Evolutionary conservation across 139 green algal genomes (phyloP), one percentile per base, ranked within the genome.

Genomic region (Tetradesmus obliquus): DNA sequence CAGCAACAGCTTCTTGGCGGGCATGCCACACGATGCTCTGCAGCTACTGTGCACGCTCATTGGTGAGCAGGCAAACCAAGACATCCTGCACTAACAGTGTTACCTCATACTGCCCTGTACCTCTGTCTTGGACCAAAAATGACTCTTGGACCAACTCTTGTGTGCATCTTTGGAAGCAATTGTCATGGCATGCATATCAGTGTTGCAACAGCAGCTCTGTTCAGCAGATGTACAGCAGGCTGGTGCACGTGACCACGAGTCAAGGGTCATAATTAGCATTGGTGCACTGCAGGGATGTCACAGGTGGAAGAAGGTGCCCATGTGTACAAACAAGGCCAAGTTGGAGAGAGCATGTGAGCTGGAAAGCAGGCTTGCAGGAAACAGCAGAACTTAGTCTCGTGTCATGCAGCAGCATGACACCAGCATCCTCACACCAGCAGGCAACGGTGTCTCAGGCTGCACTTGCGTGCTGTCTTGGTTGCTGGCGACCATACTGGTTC

Each of bases 261-360:
- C 66, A 76, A 0, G 32, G 0, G 0, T 45, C 32, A 45, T 45
- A 45, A 45, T 0, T 0, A 45, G 3, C 66, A 24, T 5, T 76
- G 66, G 17, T 76, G 66, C 66, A 24, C 2, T 3, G 6, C 66
- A 76, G 66, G 66, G 66, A 7, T 76, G 66, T 76, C 66, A 76
- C 3, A 6, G 20, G 55, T 91, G 6, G 10, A 91, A 24, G 87
- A 91, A 19, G 87, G 87, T 3, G 32, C 66, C 5, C 82, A 24
- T 62, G 55, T 91, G 17, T 87, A 55, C 76, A 79, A 81, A 15
- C 88, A 91, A 55, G 88, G 88, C 4, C 88, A 91, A 20, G 19
- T 86, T 66, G 88, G 88, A 12, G 88, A 91, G 2, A 72, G 55
- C 76, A 91, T 91, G 88, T 91, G 79, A 91, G 88, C 22, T 12